These are phyloP conservation scores for Diaporthe citri DNA, from an alignment of 2,329 filamentous ascomycete genomes.

Conservation along the genomic window DNA sequence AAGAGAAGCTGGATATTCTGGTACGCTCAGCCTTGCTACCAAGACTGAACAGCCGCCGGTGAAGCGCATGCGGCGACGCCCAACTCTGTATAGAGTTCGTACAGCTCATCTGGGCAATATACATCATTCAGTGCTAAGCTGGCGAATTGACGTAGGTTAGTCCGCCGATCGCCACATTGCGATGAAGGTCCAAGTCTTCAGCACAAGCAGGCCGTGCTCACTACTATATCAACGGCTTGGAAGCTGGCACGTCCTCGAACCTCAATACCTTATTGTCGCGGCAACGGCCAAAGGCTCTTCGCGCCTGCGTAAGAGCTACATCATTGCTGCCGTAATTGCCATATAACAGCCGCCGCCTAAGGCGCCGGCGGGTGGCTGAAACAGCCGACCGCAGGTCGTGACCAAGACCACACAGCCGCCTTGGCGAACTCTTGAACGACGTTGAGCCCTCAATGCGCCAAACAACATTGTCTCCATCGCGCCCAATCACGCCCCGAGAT, in stretches of 20 bases:
- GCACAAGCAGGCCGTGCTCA: background rate
- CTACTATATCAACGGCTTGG: constrained; percentile 7
- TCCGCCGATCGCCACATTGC: constrained; percentile 2
- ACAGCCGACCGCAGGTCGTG: constrained; percentile 2
- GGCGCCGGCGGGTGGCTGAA: constrained; percentile 27
- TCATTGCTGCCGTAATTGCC: background rate
- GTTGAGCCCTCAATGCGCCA: constrained; percentile 23
- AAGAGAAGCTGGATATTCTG: background rate
- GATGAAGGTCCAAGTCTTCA: background rate
- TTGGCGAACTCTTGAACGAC: constrained; percentile 27
- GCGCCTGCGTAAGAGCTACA: background rate
- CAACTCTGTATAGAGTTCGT: background rate
- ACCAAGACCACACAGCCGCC: constrained; percentile 26
- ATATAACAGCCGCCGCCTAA: constrained; percentile 8
- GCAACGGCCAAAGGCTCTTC: background rate
- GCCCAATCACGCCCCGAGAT: background rate
- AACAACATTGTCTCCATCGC: background rate
- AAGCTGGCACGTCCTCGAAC: background rate
- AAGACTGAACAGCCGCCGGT: constrained; percentile 16
- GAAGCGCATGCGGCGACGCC: constrained; percentile 1
- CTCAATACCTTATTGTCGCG: constrained; percentile 4
- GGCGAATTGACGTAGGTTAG: background rate
- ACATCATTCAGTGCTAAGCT: background rate
- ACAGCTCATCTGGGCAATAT: constrained; percentile 20
- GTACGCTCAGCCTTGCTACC: constrained; percentile 16